These are phyloP conservation scores for Basidioascus undulatus DNA, from an alignment of 768 basidiomycete genomes.

Conservation along the genomic window DNA sequence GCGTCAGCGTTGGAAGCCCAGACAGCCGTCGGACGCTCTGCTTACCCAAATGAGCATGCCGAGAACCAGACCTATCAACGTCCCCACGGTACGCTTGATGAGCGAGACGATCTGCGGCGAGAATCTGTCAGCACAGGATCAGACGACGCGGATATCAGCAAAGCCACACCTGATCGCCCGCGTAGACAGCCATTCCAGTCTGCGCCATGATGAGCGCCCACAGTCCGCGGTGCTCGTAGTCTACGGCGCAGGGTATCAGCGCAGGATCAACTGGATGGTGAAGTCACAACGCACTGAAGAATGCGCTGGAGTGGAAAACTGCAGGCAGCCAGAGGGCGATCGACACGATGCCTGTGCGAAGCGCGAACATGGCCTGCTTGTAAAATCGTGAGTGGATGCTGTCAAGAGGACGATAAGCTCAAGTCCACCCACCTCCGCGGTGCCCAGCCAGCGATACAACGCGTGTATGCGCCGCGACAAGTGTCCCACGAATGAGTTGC, in stretches of 20 bases:
- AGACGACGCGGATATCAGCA: constrained; percentile 26
- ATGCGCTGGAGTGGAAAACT: constrained; percentile 16
- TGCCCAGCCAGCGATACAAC: constrained; percentile 22
- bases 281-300: neutral
- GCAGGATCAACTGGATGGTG: constrained; percentile 4
- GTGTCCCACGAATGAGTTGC: constrained; percentile 23
- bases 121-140: neutral
- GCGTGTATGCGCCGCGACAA: constrained; percentile 19
- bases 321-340: constrained; percentile 30
- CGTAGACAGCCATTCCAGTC: constrained; percentile 31
- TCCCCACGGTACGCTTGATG: constrained; percentile 24
- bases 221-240: constrained; percentile 25
- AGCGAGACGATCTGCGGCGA: constrained; percentile 16
- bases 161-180: constrained; percentile 37
- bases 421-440: constrained; percentile 23
- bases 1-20: too few relatives aligned
- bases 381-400: neutral
- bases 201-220: constrained; percentile 41
- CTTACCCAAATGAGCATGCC: too few relatives aligned
- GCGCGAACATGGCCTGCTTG: constrained; percentile 25
- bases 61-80: constrained; percentile 20
- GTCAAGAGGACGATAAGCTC: neutral
- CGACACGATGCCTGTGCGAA: constrained; percentile 28
- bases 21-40: too few relatives aligned
- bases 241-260: too few relatives aligned